A percentile compares a stretch with the other conserved stretches of the same genome.
Evolutionary conservation across 805 yeast genomes (phyloP).

Genomic region (Blastobotrys robertii): DNA sequence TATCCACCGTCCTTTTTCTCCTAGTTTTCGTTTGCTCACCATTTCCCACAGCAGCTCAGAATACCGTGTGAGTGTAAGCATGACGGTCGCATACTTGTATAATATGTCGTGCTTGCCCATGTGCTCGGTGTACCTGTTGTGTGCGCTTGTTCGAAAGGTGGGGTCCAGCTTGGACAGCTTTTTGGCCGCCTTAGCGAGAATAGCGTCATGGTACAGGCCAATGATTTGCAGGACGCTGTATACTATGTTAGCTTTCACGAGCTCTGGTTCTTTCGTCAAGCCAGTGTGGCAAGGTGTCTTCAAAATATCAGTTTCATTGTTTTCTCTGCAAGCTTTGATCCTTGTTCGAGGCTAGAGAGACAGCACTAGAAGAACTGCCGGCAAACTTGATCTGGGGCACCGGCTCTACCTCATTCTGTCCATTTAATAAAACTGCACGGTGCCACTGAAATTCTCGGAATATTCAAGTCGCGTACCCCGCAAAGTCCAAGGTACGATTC

Average conservation of each 20-base stretch:
- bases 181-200: constrained; percentile 25
- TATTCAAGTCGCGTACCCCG: too few species aligned
- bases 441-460: too few species aligned
- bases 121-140: constrained; percentile 24
- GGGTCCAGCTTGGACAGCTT: constrained; percentile 15
- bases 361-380: too few species aligned
- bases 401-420: too few species aligned
- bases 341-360: background rate
- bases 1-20: constrained; percentile 21
- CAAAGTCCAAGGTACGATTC: too few species aligned
- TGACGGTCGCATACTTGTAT: constrained; percentile 24
- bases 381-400: too few species aligned
- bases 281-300: too few species aligned
- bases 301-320: too few species aligned
- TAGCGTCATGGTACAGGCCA: constrained; percentile 30
- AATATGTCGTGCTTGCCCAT: constrained; percentile 9
- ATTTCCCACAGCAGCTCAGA: constrained; percentile 31
- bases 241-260: constrained; percentile 1
- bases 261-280: too few species aligned
- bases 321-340: background rate
- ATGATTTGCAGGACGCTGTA: constrained; percentile 27
- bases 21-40: constrained; percentile 16
- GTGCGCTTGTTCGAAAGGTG: constrained; percentile 14
- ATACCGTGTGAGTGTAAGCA: constrained; percentile 24
- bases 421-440: too few species aligned